Base-by-base conservation (phyloP, 352 stramenopile species). In the Discostella stelligera region DNA sequence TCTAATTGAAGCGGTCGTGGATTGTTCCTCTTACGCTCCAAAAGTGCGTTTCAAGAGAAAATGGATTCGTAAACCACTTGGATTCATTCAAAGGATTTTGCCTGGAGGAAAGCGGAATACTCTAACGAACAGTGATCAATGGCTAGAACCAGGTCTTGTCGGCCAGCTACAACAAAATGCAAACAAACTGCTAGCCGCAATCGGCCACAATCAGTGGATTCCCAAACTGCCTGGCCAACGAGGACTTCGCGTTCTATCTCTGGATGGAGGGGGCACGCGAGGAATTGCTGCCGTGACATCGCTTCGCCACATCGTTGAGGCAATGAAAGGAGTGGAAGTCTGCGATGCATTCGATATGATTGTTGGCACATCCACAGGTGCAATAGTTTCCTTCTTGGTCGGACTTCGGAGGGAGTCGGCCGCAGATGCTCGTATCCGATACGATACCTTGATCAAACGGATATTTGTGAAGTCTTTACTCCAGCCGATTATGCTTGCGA, bases 331-430 rank as follows among this genome's bases (percentile, higher is more conserved):
- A 25, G 53, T 84, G 37, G 85, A 91, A 77, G 71, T 90, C 13
- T 80, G 77, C 37, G 88, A 94, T 73, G 82, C 84, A 32, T 94
- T 94, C 78, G 90, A 94, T 80, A 82, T 94, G 55, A 82, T 94
- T 53, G 83, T 83, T 46, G 88, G 90, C 30, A 94, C 89, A 13
- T 92, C 84, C 18, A 94, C 88, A 11, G 90, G 90, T 50, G 90
- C 87, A 11, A 92, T 94, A 25, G 83, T 94, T 71, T 75, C 80
- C n/a, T 91, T 93, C 46, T 74, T 94, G 46, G 72, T 92, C 4
- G 87, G 83, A 39, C 63, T 92, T 14, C 75, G 87, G 52, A 76
- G 77, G 61, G 83, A 90, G 56, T 85, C 85, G 9, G 80, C 79
- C 48, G 67, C 71, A 23, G 50, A 88, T 59, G 81, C 86, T 27